phyloP scores from a whole-genome alignment of 2,329 filamentous ascomycete species.

The Hypoxylon sp. region DNA sequence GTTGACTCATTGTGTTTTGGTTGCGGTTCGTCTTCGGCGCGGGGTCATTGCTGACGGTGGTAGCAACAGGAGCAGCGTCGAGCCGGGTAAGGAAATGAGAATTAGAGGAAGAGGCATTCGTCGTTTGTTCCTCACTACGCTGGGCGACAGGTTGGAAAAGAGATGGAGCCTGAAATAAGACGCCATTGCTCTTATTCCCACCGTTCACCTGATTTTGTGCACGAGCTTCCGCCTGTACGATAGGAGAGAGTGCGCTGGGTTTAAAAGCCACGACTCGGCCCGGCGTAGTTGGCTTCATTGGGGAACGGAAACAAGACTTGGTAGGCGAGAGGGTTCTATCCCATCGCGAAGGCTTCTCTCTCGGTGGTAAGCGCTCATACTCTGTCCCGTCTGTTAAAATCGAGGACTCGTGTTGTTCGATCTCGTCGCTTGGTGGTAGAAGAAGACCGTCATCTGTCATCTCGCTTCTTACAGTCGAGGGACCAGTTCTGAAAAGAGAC shows the following conservation, averaged over 20 bases:
- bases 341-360: slow-evolving; percentile 64
- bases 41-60: neutral
- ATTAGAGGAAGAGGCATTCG: slow-evolving; percentile 25
- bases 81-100: neutral
- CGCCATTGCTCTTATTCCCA: slow-evolving; percentile 22
- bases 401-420: slow-evolving; percentile 51
- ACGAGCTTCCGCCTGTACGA: slow-evolving; percentile 58
- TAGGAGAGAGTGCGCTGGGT: slow-evolving; percentile 64
- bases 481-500: slow-evolving; percentile 59
- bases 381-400: slow-evolving; percentile 58
- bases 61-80: neutral
- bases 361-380: slow-evolving; percentile 57
- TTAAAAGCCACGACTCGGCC: slow-evolving; percentile 72
- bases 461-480: slow-evolving; percentile 44
- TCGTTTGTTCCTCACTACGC: slow-evolving; percentile 55
- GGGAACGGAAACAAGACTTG: slow-evolving; percentile 71
- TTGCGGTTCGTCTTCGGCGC: neutral
- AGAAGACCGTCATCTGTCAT: slow-evolving; percentile 32
- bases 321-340: slow-evolving; percentile 67
- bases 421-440: slow-evolving; percentile 44
- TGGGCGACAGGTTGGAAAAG: slow-evolving; percentile 45
- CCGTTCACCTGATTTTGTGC: slow-evolving; percentile 42
- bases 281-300: slow-evolving; percentile 70
- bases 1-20: neutral
- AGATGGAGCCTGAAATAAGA: slow-evolving; percentile 37